Percentiles rank a stretch among this genome's conserved stretches.
These are phyloP conservation scores for Hansenula anomala DNA, from an alignment of 1,139 yeast species.

Conservation along the genomic window DNA sequence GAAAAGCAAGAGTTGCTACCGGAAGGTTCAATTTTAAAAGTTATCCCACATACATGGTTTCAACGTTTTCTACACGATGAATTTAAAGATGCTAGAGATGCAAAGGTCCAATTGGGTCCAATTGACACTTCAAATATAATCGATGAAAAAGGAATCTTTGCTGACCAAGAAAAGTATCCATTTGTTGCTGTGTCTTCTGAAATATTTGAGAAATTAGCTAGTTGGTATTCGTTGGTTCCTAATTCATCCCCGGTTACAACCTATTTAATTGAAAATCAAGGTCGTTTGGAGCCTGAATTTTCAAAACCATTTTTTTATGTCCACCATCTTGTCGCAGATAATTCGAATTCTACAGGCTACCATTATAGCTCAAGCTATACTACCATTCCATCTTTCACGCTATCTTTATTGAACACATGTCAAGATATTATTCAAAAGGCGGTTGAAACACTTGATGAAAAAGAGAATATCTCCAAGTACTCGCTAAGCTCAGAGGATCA, in stretches of 20 bases:
- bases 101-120: constrained; percentile 25
- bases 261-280: constrained; percentile 35
- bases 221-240: constrained; percentile 52
- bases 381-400: constrained; percentile 22
- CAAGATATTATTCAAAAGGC: constrained; percentile 16
- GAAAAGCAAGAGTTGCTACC: constrained; percentile 10
- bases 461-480: constrained; percentile 18
- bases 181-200: constrained; percentile 34
- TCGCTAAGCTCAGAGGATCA: constrained; percentile 4
- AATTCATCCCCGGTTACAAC: constrained; percentile 42
- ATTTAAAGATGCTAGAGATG: constrained; percentile 13
- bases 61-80: constrained; percentile 24
- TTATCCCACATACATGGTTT: constrained; percentile 34
- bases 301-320: constrained; percentile 46
- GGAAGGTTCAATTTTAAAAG: constrained; percentile 30
- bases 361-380: constrained; percentile 10
- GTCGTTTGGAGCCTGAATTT: constrained; percentile 43
- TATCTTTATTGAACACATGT: constrained; percentile 14
- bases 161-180: constrained; percentile 25
- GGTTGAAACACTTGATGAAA: constrained; percentile 13
- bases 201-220: constrained; percentile 37
- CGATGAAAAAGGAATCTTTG: constrained; percentile 26
- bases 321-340: constrained; percentile 38
- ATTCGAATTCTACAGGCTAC: constrained; percentile 19
- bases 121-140: constrained; percentile 29